Conservation (phyloP, 2,329 filamentous ascomycete species). For the Verticillium nubilum region DNA sequence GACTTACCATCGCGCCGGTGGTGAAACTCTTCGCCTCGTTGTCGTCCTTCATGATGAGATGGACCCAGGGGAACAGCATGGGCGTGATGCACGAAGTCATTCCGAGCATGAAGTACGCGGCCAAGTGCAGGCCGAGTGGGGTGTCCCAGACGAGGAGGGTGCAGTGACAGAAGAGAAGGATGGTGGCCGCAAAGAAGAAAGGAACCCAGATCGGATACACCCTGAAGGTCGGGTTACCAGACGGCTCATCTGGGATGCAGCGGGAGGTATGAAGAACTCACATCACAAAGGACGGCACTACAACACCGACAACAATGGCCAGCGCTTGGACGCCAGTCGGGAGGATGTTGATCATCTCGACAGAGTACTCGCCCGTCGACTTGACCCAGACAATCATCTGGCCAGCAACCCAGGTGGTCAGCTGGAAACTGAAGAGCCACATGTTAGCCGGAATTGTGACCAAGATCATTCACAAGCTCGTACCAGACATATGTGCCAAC, state of each 20-base stretch:
- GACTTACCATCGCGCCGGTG: conserved; percentile 17
- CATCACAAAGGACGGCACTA: conserved; percentile 21
- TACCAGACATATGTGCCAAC: conserved; percentile 15
- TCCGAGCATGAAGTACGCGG: conserved; percentile 12
- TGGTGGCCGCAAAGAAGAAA: conserved; percentile 16
- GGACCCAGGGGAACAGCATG: conserved; percentile 17
- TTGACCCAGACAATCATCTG: conserved; percentile 23
- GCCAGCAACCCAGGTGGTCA: conserved; percentile 14
- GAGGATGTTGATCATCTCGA: conserved; percentile 20
- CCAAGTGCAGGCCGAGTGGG: conserved; percentile 15
- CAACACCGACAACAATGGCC: conserved; percentile 18
- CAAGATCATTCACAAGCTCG: neutral
- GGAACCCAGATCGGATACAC: conserved; percentile 23
- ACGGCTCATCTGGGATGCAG: neutral
- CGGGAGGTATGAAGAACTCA: neutral
- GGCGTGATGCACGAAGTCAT: conserved; percentile 17
- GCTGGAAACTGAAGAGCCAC: conserved; percentile 8
- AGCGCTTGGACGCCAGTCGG: conserved; percentile 19
- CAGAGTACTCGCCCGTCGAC: conserved; percentile 13
- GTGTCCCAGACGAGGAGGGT: conserved; percentile 18
- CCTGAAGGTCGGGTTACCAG: neutral
- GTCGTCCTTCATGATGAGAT: conserved; percentile 16
- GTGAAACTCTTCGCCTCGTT: conserved; percentile 16
- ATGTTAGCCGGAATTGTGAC: neutral
- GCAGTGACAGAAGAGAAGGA: conserved; percentile 16